Conservation (phyloP, 805 yeast genomes). For the Yarrowia keelungensis region DNA sequence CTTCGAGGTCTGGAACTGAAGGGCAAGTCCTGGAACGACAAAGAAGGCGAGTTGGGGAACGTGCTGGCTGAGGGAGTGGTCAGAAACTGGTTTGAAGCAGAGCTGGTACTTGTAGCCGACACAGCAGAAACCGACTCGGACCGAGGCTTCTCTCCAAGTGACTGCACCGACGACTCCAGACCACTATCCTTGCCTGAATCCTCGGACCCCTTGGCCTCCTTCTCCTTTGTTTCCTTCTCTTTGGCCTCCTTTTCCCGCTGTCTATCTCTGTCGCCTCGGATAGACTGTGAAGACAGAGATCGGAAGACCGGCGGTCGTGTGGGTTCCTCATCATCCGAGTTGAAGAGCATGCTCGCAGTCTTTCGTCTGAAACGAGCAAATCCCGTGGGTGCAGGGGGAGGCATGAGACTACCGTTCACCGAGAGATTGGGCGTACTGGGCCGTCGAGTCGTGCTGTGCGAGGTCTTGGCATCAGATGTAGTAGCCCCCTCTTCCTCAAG, state of each 20-base stretch:
- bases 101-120: background rate
- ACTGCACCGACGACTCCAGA: too few species aligned
- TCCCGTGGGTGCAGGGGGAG: slow-evolving; percentile 26
- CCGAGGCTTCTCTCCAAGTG: background rate
- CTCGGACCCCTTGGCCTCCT: background rate
- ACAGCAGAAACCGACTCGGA: slow-evolving; percentile 4
- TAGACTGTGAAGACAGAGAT: slow-evolving; percentile 27
- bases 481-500: background rate
- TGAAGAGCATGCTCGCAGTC: slow-evolving; percentile 28
- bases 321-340: slow-evolving; percentile 32
- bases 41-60: slow-evolving; percentile 16
- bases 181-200: too few species aligned
- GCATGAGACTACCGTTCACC: background rate
- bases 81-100: slow-evolving; percentile 8
- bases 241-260: background rate
- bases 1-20: slow-evolving; percentile 21
- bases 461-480: too few species aligned
- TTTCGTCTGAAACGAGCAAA: slow-evolving; percentile 25
- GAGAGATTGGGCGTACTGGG: slow-evolving; percentile 14
- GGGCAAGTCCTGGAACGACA: slow-evolving; percentile 29
- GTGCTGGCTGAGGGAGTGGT: background rate
- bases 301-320: slow-evolving; percentile 21
- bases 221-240: background rate
- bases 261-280: background rate
- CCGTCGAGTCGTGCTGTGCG: background rate